Base-by-base conservation (phyloP, 2,329 filamentous ascomycete species). In the Penicillium hesseltinei region DNA sequence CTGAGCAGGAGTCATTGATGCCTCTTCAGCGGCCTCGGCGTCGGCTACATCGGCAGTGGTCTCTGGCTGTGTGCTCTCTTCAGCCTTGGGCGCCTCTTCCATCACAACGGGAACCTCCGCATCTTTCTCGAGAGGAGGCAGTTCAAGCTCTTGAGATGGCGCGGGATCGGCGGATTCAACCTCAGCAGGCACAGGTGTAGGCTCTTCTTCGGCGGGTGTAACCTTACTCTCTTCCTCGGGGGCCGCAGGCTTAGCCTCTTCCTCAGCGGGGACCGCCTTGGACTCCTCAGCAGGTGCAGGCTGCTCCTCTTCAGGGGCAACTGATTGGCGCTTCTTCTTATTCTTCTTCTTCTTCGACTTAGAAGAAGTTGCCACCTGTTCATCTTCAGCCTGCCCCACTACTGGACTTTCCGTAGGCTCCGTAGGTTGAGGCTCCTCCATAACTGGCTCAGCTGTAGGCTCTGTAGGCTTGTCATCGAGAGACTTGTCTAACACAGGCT, bases 291-390 rank as follows among this genome's bases (percentile, higher is more conserved):
- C 29, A 19, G 52, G 17, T 25, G 40, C 31, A 23, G 43, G 31
- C 17, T 59, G 39, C 27, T 61, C 51, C 8, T 49, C 44, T 27
- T 54, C 51, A 21, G 19, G 17, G 4, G 35, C 51, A 44, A 60
- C 43, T 38, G 63, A 62, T 53, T 64, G 62, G 15, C 52, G 56
- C 57, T 65, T 65, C 58, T 66, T 66, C 31, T 65, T 63, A 23
- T 66, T 66, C 13, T 61, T 66, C 44, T 65, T 58, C n/a, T 66
- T 65, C 54, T 66, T 66, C 5, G 55, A 57, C 25, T 56, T 57
- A 0, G 50, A 52, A 43, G 49, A 43, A 46, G 29, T 21, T 44
- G 11, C 17, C 10, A 11, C 23, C 31, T 52, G 39, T 17, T 52
- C 40, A 52, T 19, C 50, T 36, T 52, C 56, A 19, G 25, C 17